phyloP scores from a whole-genome alignment of 2,329 filamentous ascomycete species.

The Huntiella savannae region DNA sequence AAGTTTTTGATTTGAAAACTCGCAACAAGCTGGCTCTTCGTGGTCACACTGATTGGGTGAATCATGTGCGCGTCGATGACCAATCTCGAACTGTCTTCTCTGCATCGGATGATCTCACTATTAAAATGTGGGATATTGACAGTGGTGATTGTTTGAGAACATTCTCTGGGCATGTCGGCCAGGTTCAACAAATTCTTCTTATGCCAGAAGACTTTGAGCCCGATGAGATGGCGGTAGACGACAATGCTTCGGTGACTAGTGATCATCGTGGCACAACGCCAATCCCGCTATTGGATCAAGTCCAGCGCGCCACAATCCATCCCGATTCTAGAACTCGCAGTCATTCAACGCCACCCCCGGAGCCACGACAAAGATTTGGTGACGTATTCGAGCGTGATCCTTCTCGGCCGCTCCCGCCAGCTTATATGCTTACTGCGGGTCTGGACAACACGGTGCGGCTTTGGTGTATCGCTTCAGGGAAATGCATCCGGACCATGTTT shows the following conservation, averaged over 20 bases:
- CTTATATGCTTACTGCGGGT: slow-evolving; percentile 84
- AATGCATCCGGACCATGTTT: slow-evolving; percentile 81
- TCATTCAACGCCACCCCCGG: slow-evolving; percentile 17
- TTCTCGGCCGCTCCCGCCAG: slow-evolving; percentile 53
- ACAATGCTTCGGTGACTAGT: slow-evolving; percentile 32
- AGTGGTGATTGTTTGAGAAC: slow-evolving; percentile 55
- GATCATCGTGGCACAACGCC: slow-evolving; percentile 20
- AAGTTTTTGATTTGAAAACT: slow-evolving; percentile 80
- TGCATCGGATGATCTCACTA: slow-evolving; percentile 79
- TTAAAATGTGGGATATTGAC: slow-evolving; percentile 86
- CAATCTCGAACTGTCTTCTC: slow-evolving; percentile 74
- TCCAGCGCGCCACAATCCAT: slow-evolving; percentile 11
- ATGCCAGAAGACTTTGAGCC: slow-evolving; percentile 79
- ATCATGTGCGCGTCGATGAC: slow-evolving; percentile 76
- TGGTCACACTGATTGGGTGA: slow-evolving; percentile 89
- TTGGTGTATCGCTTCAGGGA: slow-evolving; percentile 72
- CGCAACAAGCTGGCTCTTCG: slow-evolving; percentile 62
- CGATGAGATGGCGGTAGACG: slow-evolving; percentile 44
- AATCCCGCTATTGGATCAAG: slow-evolving; percentile 2
- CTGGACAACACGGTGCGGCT: slow-evolving; percentile 81
- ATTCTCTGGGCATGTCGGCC: slow-evolving; percentile 81
- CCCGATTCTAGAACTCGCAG: not conserved
- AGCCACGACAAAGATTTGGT: slow-evolving; percentile 37
- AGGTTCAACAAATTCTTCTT: slow-evolving; percentile 78
- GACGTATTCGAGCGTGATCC: slow-evolving; percentile 40